A percentile compares a stretch with the other conserved stretches of the same genome.
These are phyloP conservation scores for Tetracladium setigerum DNA, from an alignment of 495 filamentous ascomycete genomes.

Conservation along the genomic window DNA sequence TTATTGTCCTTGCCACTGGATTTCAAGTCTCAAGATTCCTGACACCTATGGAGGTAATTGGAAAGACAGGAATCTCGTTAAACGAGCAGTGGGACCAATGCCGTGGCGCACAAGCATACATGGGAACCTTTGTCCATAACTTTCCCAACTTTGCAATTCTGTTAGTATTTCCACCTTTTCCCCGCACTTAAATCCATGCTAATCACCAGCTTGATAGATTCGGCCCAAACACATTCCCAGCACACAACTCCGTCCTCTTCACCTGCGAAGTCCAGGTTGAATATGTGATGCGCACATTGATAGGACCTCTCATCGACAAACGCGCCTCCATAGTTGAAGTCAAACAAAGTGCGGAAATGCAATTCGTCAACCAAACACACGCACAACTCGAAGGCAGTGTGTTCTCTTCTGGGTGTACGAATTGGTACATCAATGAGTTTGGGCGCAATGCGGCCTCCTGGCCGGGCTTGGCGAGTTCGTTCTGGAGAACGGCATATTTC, in stretches of 20 bases:
- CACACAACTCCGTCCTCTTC: constrained; percentile 33
- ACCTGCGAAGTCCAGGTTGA: constrained; percentile 31
- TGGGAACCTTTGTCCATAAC: constrained; percentile 25
- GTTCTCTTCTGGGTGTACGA: constrained; percentile 26
- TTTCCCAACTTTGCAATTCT: constrained; percentile 38
- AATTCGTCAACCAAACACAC: constrained; percentile 21
- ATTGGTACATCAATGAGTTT: constrained; percentile 30
- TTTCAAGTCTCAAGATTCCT: constrained; percentile 29
- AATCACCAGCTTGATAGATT: constrained; percentile 9
- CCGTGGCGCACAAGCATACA: constrained; percentile 33
- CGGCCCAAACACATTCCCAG: constrained; percentile 37
- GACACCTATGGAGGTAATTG: constrained; percentile 28
- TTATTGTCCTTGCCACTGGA: constrained; percentile 36
- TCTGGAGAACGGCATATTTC: constrained; percentile 19
- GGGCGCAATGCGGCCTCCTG: constrained; percentile 17
- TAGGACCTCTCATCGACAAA: constrained; percentile 28
- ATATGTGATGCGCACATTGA: constrained; percentile 20
- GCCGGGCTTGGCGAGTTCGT: constrained; percentile 19
- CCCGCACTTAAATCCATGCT: too few species aligned
- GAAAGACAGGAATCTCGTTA: constrained; percentile 23
- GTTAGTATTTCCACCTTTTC: too few species aligned
- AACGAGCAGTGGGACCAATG: constrained; percentile 29
- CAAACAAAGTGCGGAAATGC: constrained; percentile 26
- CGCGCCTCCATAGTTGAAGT: constrained; percentile 26
- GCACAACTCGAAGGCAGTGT: constrained; percentile 20